Evolutionary conservation across 768 basidiomycete species (phyloP), one percentile per base, ranked within the genome.

Genomic region (Russula abietina): DNA sequence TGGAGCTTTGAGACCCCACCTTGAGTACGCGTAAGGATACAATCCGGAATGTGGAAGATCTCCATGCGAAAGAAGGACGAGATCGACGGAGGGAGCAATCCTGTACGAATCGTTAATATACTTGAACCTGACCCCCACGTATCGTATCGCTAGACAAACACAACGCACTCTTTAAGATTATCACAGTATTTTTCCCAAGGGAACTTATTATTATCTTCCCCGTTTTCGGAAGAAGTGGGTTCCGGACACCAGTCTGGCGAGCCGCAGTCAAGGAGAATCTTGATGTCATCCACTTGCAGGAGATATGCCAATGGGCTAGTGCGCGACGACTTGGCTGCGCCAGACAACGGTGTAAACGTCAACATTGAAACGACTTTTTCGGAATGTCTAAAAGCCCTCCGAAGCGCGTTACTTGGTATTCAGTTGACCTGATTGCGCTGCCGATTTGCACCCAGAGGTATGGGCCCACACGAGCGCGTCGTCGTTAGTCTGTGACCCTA

Each of bases 61-160:
- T 1, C 94, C 95, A 75, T 98, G 94, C 0, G 96, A 97, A 53
- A 98, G 82, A 24, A 99, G 82, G 32, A 98, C 92, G 51, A 99
- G 85, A 72, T 93, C 91, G 61, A 98, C 77, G 6, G 85, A 80
- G 2, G 94, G 87, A 0, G 94, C 87, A 68, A 81, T 76, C 71
- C 93, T 93, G 73, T 14, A 24, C n/a, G 38, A 55, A 9, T 8
- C 5, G n/a, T 59, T 19, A 53, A 59, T 24, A 56, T 58, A 14
- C 10, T 28, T 17, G 22, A 11, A 43, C 14, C 22, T 26, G 14
- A 36, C n/a, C n/a, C n/a, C 30, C 6, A 49, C 17, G 33, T 22
- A 19, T n/a, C 22, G 1, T n/a, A 16, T 33, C 33, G 33, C 10
- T 32, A 32, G 30, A 33, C 10, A 51, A 16, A 38, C 17, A 49